phyloP scores from a whole-genome alignment of 495 filamentous ascomycete species.

The Emericellopsis terricola region DNA sequence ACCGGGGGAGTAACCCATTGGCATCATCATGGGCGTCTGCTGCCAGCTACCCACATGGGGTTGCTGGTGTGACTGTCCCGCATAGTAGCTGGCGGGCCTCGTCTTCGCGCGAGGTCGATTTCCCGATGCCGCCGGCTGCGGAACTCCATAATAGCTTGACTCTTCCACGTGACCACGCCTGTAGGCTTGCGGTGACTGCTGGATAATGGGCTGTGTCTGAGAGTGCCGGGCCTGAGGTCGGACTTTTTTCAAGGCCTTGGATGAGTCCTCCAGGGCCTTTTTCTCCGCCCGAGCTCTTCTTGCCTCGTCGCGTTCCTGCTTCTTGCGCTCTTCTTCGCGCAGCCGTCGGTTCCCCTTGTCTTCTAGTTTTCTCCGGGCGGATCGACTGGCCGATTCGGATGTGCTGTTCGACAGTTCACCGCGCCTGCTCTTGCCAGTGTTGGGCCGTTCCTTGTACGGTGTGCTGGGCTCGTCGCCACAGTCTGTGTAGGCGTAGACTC shows the following conservation, averaged over 20 bases:
- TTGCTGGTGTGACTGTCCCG: not conserved
- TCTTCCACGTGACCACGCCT: slow-evolving; percentile 1
- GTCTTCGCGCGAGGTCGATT: slow-evolving; percentile 1
- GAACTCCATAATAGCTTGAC: not conserved
- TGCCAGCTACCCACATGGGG: not conserved
- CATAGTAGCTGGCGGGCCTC: slow-evolving; percentile 2
- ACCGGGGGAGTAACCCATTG: not conserved
- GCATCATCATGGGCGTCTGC: not conserved
- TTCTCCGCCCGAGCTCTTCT: not conserved
- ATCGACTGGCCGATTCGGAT: slow-evolving; percentile 21
- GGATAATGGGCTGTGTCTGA: slow-evolving; percentile 1
- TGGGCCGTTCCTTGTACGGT: slow-evolving; percentile 24
- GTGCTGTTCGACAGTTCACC: slow-evolving; percentile 9
- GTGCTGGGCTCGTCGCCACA: slow-evolving; percentile 14
- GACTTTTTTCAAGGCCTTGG: slow-evolving; percentile 1
- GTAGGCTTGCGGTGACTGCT: not conserved
- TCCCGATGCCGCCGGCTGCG: slow-evolving; percentile 1
- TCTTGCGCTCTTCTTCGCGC: not conserved
- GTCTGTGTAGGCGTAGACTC: slow-evolving; percentile 12
- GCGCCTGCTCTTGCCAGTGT: slow-evolving; percentile 20
- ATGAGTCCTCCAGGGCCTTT: not conserved
- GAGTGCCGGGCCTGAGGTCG: slow-evolving; percentile 1
- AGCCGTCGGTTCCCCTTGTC: not conserved
- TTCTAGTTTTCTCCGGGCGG: slow-evolving; percentile 1
- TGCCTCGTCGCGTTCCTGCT: not conserved